phyloP scores from a whole-genome alignment of 164 flowering plant species.

The Aristolochia contorta region DNA sequence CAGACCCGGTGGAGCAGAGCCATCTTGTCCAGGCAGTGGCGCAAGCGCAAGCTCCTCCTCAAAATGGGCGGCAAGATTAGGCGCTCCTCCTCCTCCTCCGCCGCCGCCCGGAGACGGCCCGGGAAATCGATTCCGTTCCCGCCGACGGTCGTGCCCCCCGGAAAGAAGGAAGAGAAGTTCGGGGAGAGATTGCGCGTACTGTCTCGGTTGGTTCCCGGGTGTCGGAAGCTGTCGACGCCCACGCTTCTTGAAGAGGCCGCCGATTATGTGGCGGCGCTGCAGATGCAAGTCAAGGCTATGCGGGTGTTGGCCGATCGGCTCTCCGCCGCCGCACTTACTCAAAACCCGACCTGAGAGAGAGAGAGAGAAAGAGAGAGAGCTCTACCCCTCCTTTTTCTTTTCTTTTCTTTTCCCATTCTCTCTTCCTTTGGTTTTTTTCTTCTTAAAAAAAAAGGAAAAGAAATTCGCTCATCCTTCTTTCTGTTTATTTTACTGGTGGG shows the following conservation, averaged over 20 bases:
- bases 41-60: conserved; percentile 5
- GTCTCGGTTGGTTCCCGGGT: conserved; percentile 70
- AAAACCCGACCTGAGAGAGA: neutral
- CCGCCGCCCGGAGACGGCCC: neutral
- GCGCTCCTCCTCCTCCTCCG: neutral
- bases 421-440: neutral
- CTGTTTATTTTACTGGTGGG: neutral
- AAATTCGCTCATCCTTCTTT: neutral
- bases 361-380: too few species aligned
- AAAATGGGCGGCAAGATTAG: conserved; percentile 6
- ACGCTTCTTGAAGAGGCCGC: conserved; percentile 58
- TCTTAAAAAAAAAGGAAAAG: too few species aligned
- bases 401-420: neutral
- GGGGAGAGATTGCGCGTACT: conserved; percentile 23
- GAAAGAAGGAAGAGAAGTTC: conserved; percentile 3
- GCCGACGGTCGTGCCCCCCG: neutral
- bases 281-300: conserved; percentile 79
- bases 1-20: conserved; percentile 72
- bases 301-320: conserved; percentile 39
- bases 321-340: conserved; percentile 14
- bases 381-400: too few species aligned
- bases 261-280: conserved; percentile 64
- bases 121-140: neutral
- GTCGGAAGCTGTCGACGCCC: conserved; percentile 51
- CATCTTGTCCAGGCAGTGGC: conserved; percentile 34